These are phyloP conservation scores for Mallotus japonicus DNA, from an alignment of 441 rosid species.

Conservation along the genomic window DNA sequence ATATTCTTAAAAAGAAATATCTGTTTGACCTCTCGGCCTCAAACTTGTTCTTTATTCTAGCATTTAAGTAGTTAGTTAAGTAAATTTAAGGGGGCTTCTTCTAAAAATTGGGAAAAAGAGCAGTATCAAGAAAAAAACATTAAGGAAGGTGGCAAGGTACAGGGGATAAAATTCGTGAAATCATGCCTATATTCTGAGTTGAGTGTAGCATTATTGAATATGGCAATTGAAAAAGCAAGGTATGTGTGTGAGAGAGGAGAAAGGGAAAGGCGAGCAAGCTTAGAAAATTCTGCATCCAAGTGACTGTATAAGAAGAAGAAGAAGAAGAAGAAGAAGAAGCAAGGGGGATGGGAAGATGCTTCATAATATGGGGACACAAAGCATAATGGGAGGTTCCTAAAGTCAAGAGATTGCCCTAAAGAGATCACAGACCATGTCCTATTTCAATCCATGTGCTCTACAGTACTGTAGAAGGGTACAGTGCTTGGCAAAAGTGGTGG, in stretches of 20 bases:
- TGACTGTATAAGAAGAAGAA: not conserved
- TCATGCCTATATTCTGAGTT: not conserved
- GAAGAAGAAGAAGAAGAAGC: not conserved
- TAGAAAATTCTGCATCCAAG: constrained; percentile 8
- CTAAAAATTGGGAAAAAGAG: not conserved
- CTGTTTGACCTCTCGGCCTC: too few species aligned
- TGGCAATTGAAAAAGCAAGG: not conserved
- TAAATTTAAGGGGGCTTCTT: too few species aligned
- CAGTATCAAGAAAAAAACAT: too few species aligned
- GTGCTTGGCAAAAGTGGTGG: constrained; percentile 18
- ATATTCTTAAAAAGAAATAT: too few species aligned
- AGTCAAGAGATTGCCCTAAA: constrained; percentile 17
- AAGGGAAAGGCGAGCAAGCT: not conserved
- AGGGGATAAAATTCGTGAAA: not conserved
- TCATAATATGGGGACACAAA: constrained; percentile 11
- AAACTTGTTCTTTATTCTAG: too few species aligned
- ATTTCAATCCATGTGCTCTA: constrained; percentile 17
- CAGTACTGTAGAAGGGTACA: not conserved
- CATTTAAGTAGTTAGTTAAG: too few species aligned
- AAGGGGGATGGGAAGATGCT: constrained; percentile 14
- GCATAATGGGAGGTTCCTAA: constrained; percentile 19
- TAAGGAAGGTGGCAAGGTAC: not conserved
- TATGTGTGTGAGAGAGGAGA: not conserved
- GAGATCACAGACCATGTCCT: not conserved
- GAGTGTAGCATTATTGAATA: not conserved